phyloP scores from a whole-genome alignment of 768 basidiomycete genomes.

The Suillus subalutaceus region DNA sequence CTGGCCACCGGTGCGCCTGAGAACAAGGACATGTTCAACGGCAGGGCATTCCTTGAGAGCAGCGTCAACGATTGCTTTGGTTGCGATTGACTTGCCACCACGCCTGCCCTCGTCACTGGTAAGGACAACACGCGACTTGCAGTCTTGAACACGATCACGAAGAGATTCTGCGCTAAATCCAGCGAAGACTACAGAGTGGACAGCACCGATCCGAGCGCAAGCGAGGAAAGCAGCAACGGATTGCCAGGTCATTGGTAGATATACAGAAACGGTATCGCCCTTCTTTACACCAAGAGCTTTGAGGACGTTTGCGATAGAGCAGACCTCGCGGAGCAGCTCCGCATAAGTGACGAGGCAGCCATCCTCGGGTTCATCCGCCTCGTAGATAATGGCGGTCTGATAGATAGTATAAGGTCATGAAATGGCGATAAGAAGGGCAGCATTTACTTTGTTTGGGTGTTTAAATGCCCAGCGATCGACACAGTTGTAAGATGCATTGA shows the following conservation, averaged over 20 bases:
- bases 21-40: conserved; percentile 90
- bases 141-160: conserved; percentile 90
- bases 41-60: conserved; percentile 82
- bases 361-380: conserved; percentile 91
- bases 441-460: conserved; percentile 73
- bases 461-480: conserved; percentile 96
- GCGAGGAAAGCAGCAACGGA: conserved; percentile 96
- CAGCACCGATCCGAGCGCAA: conserved; percentile 94
- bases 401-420: neutral
- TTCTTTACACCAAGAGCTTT: conserved; percentile 89
- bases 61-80: conserved; percentile 90
- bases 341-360: conserved; percentile 78
- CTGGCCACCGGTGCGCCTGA: conserved; percentile 82
- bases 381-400: conserved; percentile 95
- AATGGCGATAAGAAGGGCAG: neutral
- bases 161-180: conserved; percentile 96
- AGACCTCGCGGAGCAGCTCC: conserved; percentile 90
- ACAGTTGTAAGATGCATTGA: conserved; percentile 96
- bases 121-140: conserved; percentile 87
- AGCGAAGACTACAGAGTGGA: conserved; percentile 97
- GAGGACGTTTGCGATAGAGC: conserved; percentile 88
- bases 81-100: conserved; percentile 94
- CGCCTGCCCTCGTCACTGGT: conserved; percentile 94
- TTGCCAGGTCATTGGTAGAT: conserved; percentile 95
- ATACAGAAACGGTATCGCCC: conserved; percentile 92